Evolutionary conservation across 2,329 filamentous ascomycete genomes (phyloP).

Genomic region (Pseudocercospora macadamiae): DNA sequence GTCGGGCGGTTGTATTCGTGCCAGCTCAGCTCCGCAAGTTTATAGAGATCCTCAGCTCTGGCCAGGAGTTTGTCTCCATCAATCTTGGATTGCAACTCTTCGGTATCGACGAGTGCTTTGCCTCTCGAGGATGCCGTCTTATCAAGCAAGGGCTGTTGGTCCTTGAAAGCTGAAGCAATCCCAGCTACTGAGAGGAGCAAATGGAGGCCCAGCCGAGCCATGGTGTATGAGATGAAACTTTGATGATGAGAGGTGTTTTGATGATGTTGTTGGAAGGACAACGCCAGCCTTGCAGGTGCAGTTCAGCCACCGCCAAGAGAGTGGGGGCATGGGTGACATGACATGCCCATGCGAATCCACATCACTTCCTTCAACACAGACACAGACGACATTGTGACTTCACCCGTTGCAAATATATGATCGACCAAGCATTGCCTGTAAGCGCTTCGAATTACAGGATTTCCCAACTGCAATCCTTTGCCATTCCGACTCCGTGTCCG

Average conservation of each 20-base stretch:
- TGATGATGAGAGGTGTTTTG: slow-evolving; percentile 5
- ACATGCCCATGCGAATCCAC: too few relatives aligned
- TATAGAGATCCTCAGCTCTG: slow-evolving; percentile 64
- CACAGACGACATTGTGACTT: too few relatives aligned
- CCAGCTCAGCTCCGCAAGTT: slow-evolving; percentile 62
- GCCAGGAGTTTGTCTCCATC: slow-evolving; percentile 58
- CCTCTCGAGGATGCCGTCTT: neutral
- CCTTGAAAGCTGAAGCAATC: slow-evolving; percentile 5
- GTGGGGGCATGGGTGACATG: neutral
- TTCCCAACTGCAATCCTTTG: too few relatives aligned
- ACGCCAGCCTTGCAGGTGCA: neutral
- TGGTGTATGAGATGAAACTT: slow-evolving; percentile 1
- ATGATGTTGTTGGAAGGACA: slow-evolving; percentile 1
- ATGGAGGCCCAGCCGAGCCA: neutral
- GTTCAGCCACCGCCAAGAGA: neutral
- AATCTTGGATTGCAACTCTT: slow-evolving; percentile 62
- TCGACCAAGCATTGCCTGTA: too few relatives aligned
- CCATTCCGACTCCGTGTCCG: too few relatives aligned
- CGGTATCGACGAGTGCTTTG: slow-evolving; percentile 29
- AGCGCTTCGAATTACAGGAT: too few relatives aligned
- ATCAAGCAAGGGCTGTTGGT: slow-evolving; percentile 19
- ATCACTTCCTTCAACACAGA: too few relatives aligned
- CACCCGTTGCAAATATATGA: too few relatives aligned
- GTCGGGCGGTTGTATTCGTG: slow-evolving; percentile 70
- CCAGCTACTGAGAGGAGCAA: neutral